Base-by-base conservation (phyloP, 1,284 basidiomycete species). In the Ceratobasidium sp. region DNA sequence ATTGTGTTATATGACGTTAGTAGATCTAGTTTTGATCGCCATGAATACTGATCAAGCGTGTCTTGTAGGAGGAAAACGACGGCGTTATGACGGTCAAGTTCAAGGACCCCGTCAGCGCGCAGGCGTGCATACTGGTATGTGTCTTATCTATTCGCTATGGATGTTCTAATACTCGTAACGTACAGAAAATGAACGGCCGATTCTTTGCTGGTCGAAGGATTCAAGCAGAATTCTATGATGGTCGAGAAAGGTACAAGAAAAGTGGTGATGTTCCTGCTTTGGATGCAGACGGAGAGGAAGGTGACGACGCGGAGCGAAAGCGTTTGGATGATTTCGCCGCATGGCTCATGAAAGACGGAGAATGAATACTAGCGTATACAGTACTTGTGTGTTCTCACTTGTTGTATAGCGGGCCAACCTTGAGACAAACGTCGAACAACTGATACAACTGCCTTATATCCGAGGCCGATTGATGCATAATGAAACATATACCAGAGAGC, bases 61-160 rank as follows among this genome's bases (percentile, higher is more conserved):
- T 32, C 51, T 59, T 79, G 71, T 84, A 98, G 96, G 90, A 92
- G 85, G 98, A 99, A 83, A 87, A 91, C 29, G 96, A 98, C 54
- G 98, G 98, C 1, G 86, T 99, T 76, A 98, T 99, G 89, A 97
- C 96, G 0, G 92, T 99, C 79, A 97, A 97, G 81, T 99, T 99
- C 86, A 91, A 91, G 77, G 95, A 97, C 79, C 88, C 93, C 5
- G 81, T 95, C 2, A 91, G 95, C 73, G 97, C 97, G 0, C 91
- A 95, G 82, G 95, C 95, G 4, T 99, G 97, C 81, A 87, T 99
- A 13, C 78, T 94, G 76, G 95, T 94, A 80, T 80, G 94, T 88
- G 17, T 40, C 29, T 54, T 59, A 22, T 22, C 25, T 56, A 44
- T 66, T 51, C n/a, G 25, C 5, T 19, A 40, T 71, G 37, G 19